A percentile compares a stretch with the other conserved stretches of the same genome.
Conservation (phyloP, 2,329 filamentous ascomycete genomes). For the Phialophora macrospora region DNA sequence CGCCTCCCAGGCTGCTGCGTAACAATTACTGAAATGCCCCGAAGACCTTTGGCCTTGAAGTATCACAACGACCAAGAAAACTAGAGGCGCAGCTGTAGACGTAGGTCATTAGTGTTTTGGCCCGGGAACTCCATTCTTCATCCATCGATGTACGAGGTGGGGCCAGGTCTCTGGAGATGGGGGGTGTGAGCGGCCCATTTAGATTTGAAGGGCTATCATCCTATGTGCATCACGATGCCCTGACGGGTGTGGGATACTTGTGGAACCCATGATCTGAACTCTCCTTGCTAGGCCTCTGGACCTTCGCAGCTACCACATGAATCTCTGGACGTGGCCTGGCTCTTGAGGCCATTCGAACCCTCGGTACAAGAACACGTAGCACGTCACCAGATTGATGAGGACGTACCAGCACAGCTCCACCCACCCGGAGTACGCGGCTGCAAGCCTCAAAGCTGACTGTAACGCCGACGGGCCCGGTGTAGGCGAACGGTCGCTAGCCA, state of each 20-base stretch:
- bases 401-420: slow-evolving; percentile 65
- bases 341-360: slow-evolving; percentile 65
- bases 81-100: too few relatives aligned
- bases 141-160: too few relatives aligned
- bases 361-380: slow-evolving; percentile 61
- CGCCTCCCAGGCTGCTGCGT: too few relatives aligned
- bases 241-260: background rate
- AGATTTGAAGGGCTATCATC: too few relatives aligned
- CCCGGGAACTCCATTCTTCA: too few relatives aligned
- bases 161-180: too few relatives aligned
- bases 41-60: too few relatives aligned
- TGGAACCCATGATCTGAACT: background rate
- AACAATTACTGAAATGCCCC: too few relatives aligned
- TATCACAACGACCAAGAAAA: too few relatives aligned
- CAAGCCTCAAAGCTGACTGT: slow-evolving; percentile 39
- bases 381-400: slow-evolving; percentile 57
- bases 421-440: slow-evolving; percentile 44
- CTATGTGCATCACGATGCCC: background rate
- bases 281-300: background rate
- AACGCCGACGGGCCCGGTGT: slow-evolving; percentile 23
- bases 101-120: too few relatives aligned
- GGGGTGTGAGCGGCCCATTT: too few relatives aligned
- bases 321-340: slow-evolving; percentile 62
- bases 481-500: slow-evolving; percentile 38
- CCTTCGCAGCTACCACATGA: slow-evolving; percentile 58